phyloP scores from a whole-genome alignment of 2,329 filamentous ascomycete genomes.

The Coleophoma crateriformis region DNA sequence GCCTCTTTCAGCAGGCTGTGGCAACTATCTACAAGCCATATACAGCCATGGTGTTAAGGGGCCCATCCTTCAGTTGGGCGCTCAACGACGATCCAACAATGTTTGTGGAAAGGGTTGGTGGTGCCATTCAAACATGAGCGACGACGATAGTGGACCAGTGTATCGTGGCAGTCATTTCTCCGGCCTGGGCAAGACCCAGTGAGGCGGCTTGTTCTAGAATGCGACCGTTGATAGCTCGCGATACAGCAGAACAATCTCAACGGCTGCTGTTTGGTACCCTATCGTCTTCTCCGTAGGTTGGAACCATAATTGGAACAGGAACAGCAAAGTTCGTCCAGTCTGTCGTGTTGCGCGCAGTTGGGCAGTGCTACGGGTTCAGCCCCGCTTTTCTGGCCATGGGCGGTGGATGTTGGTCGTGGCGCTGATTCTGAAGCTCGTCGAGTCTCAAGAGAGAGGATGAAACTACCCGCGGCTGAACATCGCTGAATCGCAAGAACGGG shows the following conservation, averaged over 20 bases:
- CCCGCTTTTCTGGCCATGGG: conserved; percentile 3
- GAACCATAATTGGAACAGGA: conserved; percentile 1
- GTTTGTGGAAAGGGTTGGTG: no score
- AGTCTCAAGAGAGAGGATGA: conserved; percentile 22
- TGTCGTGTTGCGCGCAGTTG: background rate
- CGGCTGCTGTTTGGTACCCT: background rate
- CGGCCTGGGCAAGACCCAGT: background rate
- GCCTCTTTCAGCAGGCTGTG: background rate
- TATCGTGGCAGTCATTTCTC: background rate
- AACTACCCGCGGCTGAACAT: conserved; percentile 15
- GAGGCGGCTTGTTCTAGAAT: background rate
- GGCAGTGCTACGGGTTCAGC: background rate
- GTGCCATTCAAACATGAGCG: no score
- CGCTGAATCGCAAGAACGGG: background rate
- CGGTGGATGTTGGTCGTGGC: conserved; percentile 7
- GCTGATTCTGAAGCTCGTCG: conserved; percentile 15
- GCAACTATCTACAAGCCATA: background rate
- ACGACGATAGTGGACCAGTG: background rate
- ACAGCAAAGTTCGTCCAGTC: conserved; percentile 8
- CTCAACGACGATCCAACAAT: no score
- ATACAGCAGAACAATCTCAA: conserved; percentile 2
- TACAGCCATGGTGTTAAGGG: background rate
- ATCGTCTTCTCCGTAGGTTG: background rate
- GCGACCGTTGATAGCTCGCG: background rate
- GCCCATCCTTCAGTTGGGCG: no score